These are phyloP conservation scores for Boletus tylopilopsis DNA, from an alignment of 768 basidiomycete genomes.

Conservation along the genomic window DNA sequence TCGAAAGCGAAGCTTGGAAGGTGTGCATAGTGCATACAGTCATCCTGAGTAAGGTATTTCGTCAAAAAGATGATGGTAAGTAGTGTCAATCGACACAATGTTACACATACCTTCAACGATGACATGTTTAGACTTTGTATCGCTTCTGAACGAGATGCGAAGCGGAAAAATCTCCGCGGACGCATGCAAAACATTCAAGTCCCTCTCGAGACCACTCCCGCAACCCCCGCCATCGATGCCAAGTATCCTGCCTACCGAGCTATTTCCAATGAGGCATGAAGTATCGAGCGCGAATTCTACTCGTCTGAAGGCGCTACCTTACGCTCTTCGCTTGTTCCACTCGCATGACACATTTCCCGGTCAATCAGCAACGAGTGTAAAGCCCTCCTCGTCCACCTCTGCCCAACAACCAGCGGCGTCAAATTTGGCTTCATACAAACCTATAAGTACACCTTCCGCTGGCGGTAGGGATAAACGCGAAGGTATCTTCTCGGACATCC, in stretches of 20 bases:
- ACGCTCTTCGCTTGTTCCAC: constrained; percentile 39
- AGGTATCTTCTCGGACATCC: constrained; percentile 57
- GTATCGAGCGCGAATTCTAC: constrained; percentile 61
- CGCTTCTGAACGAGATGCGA: constrained; percentile 74
- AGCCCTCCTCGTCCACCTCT: neutral
- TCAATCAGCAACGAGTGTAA: neutral
- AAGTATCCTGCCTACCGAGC: constrained; percentile 45
- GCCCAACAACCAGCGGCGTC: neutral
- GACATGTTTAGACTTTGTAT: constrained; percentile 52
- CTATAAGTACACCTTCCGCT: constrained; percentile 6
- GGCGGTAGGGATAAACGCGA: constrained; percentile 39
- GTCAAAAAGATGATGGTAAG: constrained; percentile 70
- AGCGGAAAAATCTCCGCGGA: constrained; percentile 49
- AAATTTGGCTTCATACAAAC: constrained; percentile 31
- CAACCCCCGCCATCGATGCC: constrained; percentile 24
- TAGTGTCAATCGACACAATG: neutral
- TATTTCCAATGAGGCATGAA: constrained; percentile 65
- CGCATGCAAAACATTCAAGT: constrained; percentile 46
- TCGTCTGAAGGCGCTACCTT: constrained; percentile 48
- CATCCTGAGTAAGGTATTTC: constrained; percentile 67
- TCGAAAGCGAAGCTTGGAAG: constrained; percentile 49
- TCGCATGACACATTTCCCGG: constrained; percentile 47
- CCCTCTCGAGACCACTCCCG: constrained; percentile 35
- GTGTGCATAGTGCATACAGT: constrained; percentile 54
- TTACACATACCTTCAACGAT: neutral